Conservation (phyloP, 805 yeast species). For the Yarrowia osloensis region DNA sequence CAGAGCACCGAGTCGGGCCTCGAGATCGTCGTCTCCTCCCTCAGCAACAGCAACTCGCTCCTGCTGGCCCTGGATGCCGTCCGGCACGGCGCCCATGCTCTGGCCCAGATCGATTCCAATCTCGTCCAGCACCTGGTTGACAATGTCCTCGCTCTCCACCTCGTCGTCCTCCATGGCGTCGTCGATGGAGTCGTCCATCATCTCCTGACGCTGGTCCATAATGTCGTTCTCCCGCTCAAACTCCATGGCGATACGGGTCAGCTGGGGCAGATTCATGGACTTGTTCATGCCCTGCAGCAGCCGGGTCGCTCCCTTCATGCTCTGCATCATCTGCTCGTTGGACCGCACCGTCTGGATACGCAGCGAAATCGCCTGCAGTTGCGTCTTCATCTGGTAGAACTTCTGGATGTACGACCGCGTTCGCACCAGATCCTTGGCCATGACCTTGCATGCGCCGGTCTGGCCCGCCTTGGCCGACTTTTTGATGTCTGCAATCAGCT, state of each 20-base stretch:
- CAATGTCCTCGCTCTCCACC: conserved; percentile 78
- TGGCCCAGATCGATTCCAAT: conserved; percentile 82
- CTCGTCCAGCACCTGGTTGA: conserved; percentile 89
- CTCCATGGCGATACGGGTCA: conserved; percentile 89
- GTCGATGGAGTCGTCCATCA: conserved; percentile 98
- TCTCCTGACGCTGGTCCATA: conserved; percentile 98
- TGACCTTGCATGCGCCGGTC: conserved; percentile 84
- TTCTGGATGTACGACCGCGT: conserved; percentile 81
- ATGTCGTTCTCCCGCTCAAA: conserved; percentile 91
- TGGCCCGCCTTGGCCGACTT: conserved; percentile 91
- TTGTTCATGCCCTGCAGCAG: conserved; percentile 84
- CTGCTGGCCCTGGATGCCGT: conserved; percentile 42
- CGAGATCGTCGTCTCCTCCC: conserved; percentile 78
- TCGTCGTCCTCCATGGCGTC: conserved; percentile 93
- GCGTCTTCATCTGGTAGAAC: conserved; percentile 91
- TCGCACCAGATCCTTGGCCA: conserved; percentile 92
- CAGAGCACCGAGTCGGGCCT: conserved; percentile 82
- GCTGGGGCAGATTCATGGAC: conserved; percentile 86
- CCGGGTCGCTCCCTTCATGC: conserved; percentile 85
- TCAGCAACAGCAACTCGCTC: conserved; percentile 57
- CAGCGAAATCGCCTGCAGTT: conserved; percentile 88
- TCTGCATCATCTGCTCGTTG: conserved; percentile 90
- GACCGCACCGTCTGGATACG: conserved; percentile 90
- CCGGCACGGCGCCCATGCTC: conserved; percentile 52
- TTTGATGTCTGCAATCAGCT: conserved; percentile 79